Evolutionary conservation across 1,139 yeast genomes (phyloP), one percentile per base, ranked within the genome.

Genomic region (Scheffersomyces parashehatae): DNA sequence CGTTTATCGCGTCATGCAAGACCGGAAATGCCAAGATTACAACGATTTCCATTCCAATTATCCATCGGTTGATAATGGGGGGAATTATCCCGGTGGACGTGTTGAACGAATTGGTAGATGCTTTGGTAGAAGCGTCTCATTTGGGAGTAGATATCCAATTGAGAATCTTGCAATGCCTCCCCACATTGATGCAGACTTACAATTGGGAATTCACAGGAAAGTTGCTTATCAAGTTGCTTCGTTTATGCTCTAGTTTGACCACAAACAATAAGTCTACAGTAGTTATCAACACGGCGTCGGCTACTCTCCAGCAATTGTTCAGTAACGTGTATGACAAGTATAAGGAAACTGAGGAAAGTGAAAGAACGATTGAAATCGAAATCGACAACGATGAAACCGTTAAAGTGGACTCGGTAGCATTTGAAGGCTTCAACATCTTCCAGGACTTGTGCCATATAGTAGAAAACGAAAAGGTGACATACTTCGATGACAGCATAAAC

Each of bases 231-330:
- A 79, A 78, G 44, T 62, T 89, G n/a, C 66, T 91, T 35, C 69
- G 70, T 15, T 80, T 93, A 6, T 88, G 96, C 56, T 77, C 95
- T 0, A 75, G 81, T 34, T 72, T 93, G 41, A 90, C 88, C 41
- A 70, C 82, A 7, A 77, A 82, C 14, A 86, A 82, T 49, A 86
- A 85, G 53, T 77, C 84, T 4, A 81, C 87, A 0, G 87, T 88
- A 49, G 96, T 93, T 3, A 76, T 82, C n/a, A 91, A 90, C 54
- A 88, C 98, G 0, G 97, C 97, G 0, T 82, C 89, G 38, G 99
- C 98, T 2, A 89, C 98, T 2, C 75, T 90, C 38, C 95, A 90
- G 52, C 98, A 93, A 60, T 67, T 93, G 37, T 78, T 90, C 40
- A 81, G 85, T 34, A 80, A 85, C 32, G 77, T 89, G 0, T 91